A percentile compares a stretch with the other conserved stretches of the same genome.
phyloP scores from a whole-genome alignment of 345 rosid genomes.

The Moricandia arvensis region DNA sequence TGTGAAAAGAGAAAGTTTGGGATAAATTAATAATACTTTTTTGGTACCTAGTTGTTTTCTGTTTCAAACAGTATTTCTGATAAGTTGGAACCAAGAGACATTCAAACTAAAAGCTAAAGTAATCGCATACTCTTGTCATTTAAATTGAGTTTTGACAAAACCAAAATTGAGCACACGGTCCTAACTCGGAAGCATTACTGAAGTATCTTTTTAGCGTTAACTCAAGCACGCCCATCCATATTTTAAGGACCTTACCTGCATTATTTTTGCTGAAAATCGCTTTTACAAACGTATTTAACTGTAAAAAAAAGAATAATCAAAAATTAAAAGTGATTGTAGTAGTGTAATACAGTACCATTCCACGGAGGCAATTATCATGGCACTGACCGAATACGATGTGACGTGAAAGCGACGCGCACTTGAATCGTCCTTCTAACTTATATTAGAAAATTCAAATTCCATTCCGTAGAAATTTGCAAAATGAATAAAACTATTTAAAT shows the following conservation, averaged over 20 bases:
- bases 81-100: neutral
- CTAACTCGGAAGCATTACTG: neutral
- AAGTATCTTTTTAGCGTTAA: neutral
- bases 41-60: too few relatives aligned
- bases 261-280: neutral
- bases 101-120: neutral
- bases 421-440: constrained; percentile 4
- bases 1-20: neutral
- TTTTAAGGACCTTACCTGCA: neutral
- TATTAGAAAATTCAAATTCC: neutral
- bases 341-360: neutral
- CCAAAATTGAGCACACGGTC: neutral
- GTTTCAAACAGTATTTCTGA: neutral
- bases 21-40: neutral
- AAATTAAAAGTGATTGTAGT: neutral
- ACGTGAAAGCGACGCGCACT: constrained; percentile 22
- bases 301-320: neutral
- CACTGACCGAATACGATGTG: constrained; percentile 18
- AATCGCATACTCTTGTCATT: neutral
- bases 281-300: neutral
- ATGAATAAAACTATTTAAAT: neutral
- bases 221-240: neutral
- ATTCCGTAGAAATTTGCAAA: neutral
- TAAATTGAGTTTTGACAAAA: neutral
- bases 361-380: constrained; percentile 13